Percentiles rank a stretch among this genome's conserved stretches.
Conservation (phyloP, 257 asterid genomes). For the Nyctanthes arbortristis region DNA sequence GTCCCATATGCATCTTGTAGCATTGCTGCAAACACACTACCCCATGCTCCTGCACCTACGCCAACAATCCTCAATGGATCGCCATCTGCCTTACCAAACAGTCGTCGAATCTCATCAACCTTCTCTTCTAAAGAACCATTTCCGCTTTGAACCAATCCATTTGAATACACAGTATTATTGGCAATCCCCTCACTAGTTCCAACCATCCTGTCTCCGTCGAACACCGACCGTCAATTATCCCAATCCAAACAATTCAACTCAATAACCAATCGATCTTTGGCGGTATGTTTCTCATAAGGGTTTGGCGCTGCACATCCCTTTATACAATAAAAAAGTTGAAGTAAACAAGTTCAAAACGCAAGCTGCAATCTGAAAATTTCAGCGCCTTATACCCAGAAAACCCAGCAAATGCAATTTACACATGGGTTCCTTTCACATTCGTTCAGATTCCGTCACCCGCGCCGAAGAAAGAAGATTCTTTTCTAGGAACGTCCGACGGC, state of each 20-base stretch:
- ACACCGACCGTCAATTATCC: constrained; percentile 15
- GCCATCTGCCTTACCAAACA: constrained; percentile 67
- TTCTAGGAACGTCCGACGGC: constrained; percentile 9
- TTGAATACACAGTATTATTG: constrained; percentile 31
- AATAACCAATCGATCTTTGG: constrained; percentile 11
- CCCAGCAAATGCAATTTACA: constrained; percentile 13
- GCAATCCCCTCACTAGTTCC: constrained; percentile 39
- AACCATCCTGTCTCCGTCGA: constrained; percentile 43
- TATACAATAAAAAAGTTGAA: constrained; percentile 12
- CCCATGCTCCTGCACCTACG: constrained; percentile 99
- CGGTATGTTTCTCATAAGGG: constrained; percentile 2
- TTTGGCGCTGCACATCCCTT: constrained; percentile 5
- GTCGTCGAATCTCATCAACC: constrained; percentile 59
- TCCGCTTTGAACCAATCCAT: constrained; percentile 47
- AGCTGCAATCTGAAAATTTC: constrained; percentile 18
- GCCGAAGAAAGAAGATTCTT: constrained; percentile 7
- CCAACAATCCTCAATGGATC: constrained; percentile 81
- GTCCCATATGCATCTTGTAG: constrained; percentile 79
- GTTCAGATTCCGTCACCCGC: constrained; percentile 24
- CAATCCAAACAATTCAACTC: constrained; percentile 17
- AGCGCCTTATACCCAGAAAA: constrained; percentile 6
- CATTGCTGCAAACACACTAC: constrained; percentile 89
- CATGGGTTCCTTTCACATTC: constrained; percentile 30
- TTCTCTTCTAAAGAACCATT: constrained; percentile 63
- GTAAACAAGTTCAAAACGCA: constrained; percentile 23